Conservation (phyloP, 352 stramenopile species). For the Globisporangium uncinulatum region DNA sequence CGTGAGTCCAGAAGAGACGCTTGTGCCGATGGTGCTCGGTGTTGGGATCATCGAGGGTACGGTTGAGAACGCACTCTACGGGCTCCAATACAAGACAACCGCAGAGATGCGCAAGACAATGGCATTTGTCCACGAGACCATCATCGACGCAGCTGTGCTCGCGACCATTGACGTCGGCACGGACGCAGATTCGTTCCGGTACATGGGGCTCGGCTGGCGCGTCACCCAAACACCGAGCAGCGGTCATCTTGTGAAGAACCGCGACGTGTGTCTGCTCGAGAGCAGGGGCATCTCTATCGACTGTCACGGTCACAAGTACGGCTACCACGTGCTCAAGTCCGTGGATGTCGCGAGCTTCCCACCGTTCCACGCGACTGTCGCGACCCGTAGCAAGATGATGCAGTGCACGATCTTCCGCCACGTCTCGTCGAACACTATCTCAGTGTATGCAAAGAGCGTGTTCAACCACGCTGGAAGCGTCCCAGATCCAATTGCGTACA, state of each 20-base stretch:
- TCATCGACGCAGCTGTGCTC: slow-evolving; percentile 40
- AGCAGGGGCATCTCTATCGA: slow-evolving; percentile 36
- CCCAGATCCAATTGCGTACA: slow-evolving; percentile 33
- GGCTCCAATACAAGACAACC: slow-evolving; percentile 39
- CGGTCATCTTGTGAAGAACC: slow-evolving; percentile 29
- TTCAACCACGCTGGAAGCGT: slow-evolving; percentile 41
- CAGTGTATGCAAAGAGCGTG: slow-evolving; percentile 48
- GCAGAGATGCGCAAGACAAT: slow-evolving; percentile 40
- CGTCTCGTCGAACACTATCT: slow-evolving; percentile 23
- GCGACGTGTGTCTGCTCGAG: slow-evolving; percentile 44
- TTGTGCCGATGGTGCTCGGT: slow-evolving; percentile 39
- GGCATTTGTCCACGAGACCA: slow-evolving; percentile 27
- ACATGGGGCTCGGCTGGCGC: slow-evolving; percentile 50
- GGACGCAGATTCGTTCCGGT: slow-evolving; percentile 33
- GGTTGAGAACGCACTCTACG: slow-evolving; percentile 46
- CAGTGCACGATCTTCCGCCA: slow-evolving; percentile 58
- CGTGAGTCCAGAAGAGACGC: slow-evolving; percentile 11
- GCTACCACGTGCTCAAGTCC: slow-evolving; percentile 44
- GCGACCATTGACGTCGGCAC: slow-evolving; percentile 35
- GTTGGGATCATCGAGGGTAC: slow-evolving; percentile 33
- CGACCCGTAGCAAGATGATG: slow-evolving; percentile 28
- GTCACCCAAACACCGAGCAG: slow-evolving; percentile 16
- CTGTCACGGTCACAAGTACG: slow-evolving; percentile 27
- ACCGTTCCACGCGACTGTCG: slow-evolving; percentile 16
- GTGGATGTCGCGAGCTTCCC: slow-evolving; percentile 37